Percentiles rank a stretch among this genome's conserved stretches.
Evolutionary conservation across 148 eudicot species (phyloP).

Genomic region (Beta vulgaris): DNA sequence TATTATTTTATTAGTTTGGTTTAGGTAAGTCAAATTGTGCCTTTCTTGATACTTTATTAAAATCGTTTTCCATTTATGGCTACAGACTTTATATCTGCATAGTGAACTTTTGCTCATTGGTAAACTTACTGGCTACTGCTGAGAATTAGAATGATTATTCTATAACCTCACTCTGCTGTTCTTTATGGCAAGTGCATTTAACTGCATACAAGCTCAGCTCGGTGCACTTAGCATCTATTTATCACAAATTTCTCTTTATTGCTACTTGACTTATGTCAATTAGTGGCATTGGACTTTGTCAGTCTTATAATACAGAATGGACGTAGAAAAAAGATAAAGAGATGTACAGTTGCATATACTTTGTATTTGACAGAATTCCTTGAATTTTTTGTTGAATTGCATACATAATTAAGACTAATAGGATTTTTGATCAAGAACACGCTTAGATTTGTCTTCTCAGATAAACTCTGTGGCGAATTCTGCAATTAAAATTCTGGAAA

Average conservation of each 20-base stretch:
- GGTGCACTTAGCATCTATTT: background rate
- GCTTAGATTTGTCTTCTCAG: conserved; percentile 30
- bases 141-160: background rate
- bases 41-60: background rate
- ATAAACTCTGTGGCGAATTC: conserved; percentile 40
- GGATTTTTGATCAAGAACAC: background rate
- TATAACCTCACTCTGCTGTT: background rate
- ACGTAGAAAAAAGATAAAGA: background rate
- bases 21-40: background rate
- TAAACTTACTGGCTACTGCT: conserved; percentile 1
- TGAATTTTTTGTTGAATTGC: background rate
- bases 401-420: background rate
- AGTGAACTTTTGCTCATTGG: background rate
- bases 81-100: background rate
- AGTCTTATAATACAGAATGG: background rate
- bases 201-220: background rate
- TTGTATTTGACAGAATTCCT: background rate
- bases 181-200: background rate
- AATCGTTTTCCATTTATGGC: background rate
- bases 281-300: background rate
- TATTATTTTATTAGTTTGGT: background rate
- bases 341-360: background rate
- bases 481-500: conserved; percentile 40
- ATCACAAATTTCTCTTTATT: background rate
- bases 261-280: background rate